phyloP scores from a whole-genome alignment of 192 early-diverging fungal genomes.

The Ambispora gerdemannii region DNA sequence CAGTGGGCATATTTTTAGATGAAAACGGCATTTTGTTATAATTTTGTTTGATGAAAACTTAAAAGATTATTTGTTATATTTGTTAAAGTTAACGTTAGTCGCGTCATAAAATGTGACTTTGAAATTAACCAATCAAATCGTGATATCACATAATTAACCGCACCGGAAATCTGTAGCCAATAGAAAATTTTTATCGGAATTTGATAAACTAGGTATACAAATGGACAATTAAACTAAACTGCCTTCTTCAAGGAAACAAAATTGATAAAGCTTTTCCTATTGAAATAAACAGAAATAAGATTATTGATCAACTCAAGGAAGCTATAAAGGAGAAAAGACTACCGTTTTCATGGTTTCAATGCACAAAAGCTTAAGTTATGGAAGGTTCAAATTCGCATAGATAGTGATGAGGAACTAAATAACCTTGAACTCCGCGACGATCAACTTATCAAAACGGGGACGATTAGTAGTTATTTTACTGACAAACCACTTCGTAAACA shows the following conservation, averaged over 20 bases:
- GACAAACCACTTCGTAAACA: slow-evolving; percentile 2
- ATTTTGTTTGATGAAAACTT: too few relatives aligned
- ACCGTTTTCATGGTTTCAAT: slow-evolving; percentile 20
- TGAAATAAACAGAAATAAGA: slow-evolving; percentile 13
- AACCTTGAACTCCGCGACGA: slow-evolving; percentile 8
- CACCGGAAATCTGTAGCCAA: too few relatives aligned
- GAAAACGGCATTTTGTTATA: too few relatives aligned
- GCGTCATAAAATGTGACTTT: too few relatives aligned
- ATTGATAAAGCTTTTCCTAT: slow-evolving; percentile 10
- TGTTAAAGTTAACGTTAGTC: too few relatives aligned
- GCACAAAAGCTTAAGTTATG: too few relatives aligned
- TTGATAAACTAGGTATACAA: too few relatives aligned
- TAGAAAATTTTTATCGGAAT: too few relatives aligned
- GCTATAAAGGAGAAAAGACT: slow-evolving; percentile 29
- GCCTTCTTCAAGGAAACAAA: slow-evolving; percentile 18
- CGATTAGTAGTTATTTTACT: slow-evolving; percentile 25
- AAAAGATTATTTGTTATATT: too few relatives aligned
- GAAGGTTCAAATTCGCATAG: slow-evolving; percentile 18
- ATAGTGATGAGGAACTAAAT: background rate
- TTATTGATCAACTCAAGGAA: slow-evolving; percentile 29
- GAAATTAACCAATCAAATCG: too few relatives aligned
- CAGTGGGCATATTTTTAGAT: background rate
- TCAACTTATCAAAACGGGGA: slow-evolving; percentile 14
- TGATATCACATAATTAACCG: too few relatives aligned
- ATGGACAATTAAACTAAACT: background rate